Evolutionary conservation across 495 filamentous ascomycete genomes (phyloP).

Genomic region (Lineolata rhizophorae): DNA sequence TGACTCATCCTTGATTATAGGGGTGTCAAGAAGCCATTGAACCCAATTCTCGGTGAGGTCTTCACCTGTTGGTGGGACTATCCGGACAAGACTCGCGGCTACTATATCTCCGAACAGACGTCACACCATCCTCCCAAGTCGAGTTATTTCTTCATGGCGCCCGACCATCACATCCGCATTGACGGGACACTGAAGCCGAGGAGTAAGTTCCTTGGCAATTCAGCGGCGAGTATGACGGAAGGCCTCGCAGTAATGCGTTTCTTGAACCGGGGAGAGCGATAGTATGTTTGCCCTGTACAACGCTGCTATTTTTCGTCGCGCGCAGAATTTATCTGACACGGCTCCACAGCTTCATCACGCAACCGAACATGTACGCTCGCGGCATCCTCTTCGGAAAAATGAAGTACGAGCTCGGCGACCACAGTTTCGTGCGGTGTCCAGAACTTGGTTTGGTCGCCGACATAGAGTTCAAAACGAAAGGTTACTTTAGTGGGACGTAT

Average conservation of each 20-base stretch:
- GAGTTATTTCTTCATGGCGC: constrained; percentile 97
- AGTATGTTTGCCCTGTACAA: constrained; percentile 32
- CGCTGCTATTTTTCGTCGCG: not conserved
- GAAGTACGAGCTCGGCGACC: constrained; percentile 97
- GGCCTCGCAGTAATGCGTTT: constrained; percentile 74
- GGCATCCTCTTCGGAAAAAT: constrained; percentile 97
- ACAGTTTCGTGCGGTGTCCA: constrained; percentile 83
- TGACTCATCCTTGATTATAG: constrained; percentile 22
- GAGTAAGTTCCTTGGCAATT: constrained; percentile 91
- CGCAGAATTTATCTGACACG: constrained; percentile 1
- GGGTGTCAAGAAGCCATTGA: constrained; percentile 95
- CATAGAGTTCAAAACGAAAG: constrained; percentile 97
- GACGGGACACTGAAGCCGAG: constrained; percentile 93
- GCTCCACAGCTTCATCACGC: constrained; percentile 50
- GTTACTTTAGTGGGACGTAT: constrained; percentile 89
- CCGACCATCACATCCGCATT: constrained; percentile 82
- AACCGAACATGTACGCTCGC: constrained; percentile 98
- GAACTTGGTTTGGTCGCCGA: constrained; percentile 73
- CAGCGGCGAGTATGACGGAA: constrained; percentile 96
- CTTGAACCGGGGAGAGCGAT: constrained; percentile 69
- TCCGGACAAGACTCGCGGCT: constrained; percentile 61
- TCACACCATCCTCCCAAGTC: constrained; percentile 97
- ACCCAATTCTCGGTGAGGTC: constrained; percentile 87
- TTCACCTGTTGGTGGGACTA: constrained; percentile 96
- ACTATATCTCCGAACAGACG: constrained; percentile 93